phyloP scores from a whole-genome alignment of 1,284 basidiomycete species.

The Butyriboletus appendiculatus region DNA sequence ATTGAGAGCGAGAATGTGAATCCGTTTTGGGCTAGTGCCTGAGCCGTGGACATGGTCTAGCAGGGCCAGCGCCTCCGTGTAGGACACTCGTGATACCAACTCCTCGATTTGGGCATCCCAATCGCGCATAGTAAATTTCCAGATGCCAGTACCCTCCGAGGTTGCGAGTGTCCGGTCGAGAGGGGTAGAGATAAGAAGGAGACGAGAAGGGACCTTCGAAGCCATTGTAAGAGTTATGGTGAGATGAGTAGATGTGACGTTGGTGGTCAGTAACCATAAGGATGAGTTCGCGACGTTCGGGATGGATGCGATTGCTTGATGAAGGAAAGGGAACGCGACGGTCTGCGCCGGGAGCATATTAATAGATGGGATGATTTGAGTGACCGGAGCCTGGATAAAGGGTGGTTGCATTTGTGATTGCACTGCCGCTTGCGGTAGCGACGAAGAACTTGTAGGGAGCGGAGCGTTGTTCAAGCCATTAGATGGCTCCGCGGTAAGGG shows the following conservation, averaged over 20 bases:
- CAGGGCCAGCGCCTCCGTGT: conserved; percentile 80
- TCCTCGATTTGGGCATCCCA: conserved; percentile 88
- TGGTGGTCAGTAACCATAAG: conserved; percentile 52
- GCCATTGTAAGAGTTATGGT: conserved; percentile 34
- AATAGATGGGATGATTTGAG: conserved; percentile 82
- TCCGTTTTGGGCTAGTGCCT: conserved; percentile 52
- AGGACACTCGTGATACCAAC: conserved; percentile 70
- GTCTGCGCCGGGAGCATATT: conserved; percentile 68
- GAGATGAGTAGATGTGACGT: conserved; percentile 44
- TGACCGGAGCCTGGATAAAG: conserved; percentile 54
- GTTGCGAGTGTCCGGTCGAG: conserved; percentile 63
- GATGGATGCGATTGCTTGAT: conserved; percentile 25
- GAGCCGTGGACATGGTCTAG: conserved; percentile 51
- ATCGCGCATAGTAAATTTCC: conserved; percentile 70
- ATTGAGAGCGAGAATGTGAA: conserved; percentile 65
- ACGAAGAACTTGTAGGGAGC: conserved; percentile 31
- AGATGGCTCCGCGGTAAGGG: conserved; percentile 32
- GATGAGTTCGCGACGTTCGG: conserved; percentile 40
- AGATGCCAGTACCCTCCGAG: conserved; percentile 74
- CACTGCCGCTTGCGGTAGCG: conserved; percentile 11
- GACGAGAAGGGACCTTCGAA: conserved; percentile 40
- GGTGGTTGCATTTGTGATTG: conserved; percentile 28
- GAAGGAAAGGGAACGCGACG: conserved; percentile 64
- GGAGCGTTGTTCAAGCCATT: conserved; percentile 18
- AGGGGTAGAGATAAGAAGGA: conserved; percentile 74